Conservation (phyloP, 768 basidiomycete genomes). For the Kwoniella shandongensis region DNA sequence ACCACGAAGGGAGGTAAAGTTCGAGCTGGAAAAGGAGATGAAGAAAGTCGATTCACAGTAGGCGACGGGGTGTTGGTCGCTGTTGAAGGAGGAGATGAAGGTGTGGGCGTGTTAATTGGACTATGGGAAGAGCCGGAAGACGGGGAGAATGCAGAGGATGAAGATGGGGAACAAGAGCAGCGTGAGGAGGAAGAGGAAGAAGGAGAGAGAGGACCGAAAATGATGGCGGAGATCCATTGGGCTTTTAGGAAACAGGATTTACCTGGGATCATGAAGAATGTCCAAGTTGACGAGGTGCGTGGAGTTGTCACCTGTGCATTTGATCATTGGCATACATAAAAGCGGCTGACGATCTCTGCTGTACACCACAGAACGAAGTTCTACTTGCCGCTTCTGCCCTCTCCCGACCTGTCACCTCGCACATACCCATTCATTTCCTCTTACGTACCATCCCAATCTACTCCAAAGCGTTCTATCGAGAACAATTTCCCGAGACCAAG, state of each 20-base stretch:
- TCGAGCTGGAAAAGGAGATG: constrained; percentile 27
- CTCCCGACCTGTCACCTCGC: constrained; percentile 39
- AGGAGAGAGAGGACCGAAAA: constrained; percentile 29
- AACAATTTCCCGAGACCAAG: constrained; percentile 32
- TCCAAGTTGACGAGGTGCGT: constrained; percentile 49
- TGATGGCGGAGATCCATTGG: constrained; percentile 52
- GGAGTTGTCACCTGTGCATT: not conserved
- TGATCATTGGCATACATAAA: not conserved
- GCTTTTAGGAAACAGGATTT: constrained; percentile 49
- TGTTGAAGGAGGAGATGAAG: constrained; percentile 44
- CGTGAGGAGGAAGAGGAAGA: constrained; percentile 25
- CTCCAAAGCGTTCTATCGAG: constrained; percentile 34
- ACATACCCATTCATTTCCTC: constrained; percentile 35
- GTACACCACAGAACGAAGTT: constrained; percentile 48
- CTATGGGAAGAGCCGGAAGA: constrained; percentile 45
- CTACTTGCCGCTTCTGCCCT: constrained; percentile 44
- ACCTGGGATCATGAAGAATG: constrained; percentile 49
- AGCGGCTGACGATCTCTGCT: not conserved
- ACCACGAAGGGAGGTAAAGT: constrained; percentile 7
- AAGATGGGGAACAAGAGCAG: constrained; percentile 22
- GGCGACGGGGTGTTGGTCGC: constrained; percentile 49
- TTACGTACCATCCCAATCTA: constrained; percentile 40
- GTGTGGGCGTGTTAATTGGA: constrained; percentile 44
- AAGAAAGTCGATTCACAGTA: constrained; percentile 38
- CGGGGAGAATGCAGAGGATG: constrained; percentile 5